phyloP scores from a whole-genome alignment of 371 early-diverging fungal species.

The Chytridium lagenaria region DNA sequence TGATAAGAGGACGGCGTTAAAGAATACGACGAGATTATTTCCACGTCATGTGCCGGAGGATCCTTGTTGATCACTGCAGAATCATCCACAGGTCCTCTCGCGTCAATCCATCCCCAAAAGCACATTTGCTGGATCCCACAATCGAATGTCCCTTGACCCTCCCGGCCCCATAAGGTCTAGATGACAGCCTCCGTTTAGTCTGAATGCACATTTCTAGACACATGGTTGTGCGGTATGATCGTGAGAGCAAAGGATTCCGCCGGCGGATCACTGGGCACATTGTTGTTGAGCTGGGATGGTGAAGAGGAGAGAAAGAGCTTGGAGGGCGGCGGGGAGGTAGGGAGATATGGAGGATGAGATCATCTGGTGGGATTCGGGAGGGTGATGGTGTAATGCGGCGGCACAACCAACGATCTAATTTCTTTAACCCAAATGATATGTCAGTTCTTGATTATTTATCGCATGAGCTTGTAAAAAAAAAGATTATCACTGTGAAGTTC shows the following conservation, averaged over 20 bases:
- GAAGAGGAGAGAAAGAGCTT: not conserved
- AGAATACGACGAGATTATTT: not conserved
- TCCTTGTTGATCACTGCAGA: not conserved
- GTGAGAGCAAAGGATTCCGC: not conserved
- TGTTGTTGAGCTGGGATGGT: not conserved
- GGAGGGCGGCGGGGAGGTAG: slow-evolving; percentile 1
- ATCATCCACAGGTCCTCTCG: not conserved
- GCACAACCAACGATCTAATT: too few relatives aligned
- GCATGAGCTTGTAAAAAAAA: too few relatives aligned
- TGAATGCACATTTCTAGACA: not conserved
- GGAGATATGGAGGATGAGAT: not conserved
- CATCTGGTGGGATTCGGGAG: too few relatives aligned
- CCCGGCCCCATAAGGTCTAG: not conserved
- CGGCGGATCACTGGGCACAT: slow-evolving; percentile 8
- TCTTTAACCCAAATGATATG: too few relatives aligned
- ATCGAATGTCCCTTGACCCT: not conserved
- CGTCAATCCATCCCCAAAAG: not conserved
- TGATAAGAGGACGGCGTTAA: not conserved
- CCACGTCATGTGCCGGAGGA: not conserved
- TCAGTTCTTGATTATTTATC: too few relatives aligned
- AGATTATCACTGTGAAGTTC: too few relatives aligned
- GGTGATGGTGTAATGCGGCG: too few relatives aligned
- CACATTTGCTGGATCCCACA: too few relatives aligned
- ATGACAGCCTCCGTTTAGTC: not conserved
- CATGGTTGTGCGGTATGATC: not conserved